Evolutionary conservation across 768 basidiomycete genomes (phyloP).

Genomic region (Serendipita vermifera): DNA sequence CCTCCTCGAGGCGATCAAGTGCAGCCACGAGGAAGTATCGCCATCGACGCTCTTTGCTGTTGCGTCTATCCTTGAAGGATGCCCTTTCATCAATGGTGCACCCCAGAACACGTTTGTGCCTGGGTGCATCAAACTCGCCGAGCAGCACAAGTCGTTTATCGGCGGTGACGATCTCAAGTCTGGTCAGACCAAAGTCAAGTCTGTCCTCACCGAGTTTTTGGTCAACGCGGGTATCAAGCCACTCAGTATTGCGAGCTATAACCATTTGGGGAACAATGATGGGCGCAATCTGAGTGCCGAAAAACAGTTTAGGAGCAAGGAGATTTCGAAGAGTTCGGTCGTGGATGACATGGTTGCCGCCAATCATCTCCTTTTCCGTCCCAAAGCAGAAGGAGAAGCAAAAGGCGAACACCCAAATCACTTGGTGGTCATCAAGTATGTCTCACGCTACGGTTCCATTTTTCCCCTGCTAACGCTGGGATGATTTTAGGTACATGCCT

Average conservation of each 20-base stretch:
- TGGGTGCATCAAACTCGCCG: constrained; percentile 84
- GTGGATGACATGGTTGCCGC: constrained; percentile 97
- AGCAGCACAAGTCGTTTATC: constrained; percentile 80
- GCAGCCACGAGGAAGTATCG: constrained; percentile 85
- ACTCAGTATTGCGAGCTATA: constrained; percentile 92
- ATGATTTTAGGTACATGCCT: constrained; percentile 26
- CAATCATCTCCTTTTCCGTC: constrained; percentile 82
- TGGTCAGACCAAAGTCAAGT: constrained; percentile 95
- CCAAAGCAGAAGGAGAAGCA: constrained; percentile 37
- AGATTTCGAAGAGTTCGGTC: constrained; percentile 93
- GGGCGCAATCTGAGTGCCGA: constrained; percentile 84
- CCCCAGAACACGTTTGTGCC: constrained; percentile 99
- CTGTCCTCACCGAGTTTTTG: constrained; percentile 93
- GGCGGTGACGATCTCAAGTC: constrained; percentile 97
- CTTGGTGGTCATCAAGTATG: constrained; percentile 92
- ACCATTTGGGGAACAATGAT: constrained; percentile 98
- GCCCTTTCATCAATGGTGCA: constrained; percentile 93
- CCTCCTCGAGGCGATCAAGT: constrained; percentile 66
- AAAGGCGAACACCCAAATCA: constrained; percentile 98
- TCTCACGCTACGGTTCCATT: too few relatives aligned
- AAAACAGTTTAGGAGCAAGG: constrained; percentile 93
- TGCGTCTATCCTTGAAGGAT: constrained; percentile 86
- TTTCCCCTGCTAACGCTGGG: too few relatives aligned
- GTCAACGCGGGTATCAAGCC: constrained; percentile 99
- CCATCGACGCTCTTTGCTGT: constrained; percentile 94